phyloP scores from a whole-genome alignment of 23 red algal genomes.

The Gracilaria gracilis region DNA sequence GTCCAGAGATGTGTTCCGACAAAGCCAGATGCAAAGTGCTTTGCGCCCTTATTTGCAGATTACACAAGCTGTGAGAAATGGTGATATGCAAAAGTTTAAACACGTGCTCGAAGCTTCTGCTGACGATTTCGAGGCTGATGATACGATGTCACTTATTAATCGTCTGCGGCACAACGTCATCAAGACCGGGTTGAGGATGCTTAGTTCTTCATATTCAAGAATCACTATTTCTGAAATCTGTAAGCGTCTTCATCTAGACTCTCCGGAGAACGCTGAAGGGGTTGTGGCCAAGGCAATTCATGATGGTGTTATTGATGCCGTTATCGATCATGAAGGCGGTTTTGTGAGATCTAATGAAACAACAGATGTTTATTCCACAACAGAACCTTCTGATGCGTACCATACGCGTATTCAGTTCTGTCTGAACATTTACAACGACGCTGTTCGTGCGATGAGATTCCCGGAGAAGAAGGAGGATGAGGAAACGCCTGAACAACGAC shows the following conservation, averaged over 20 bases:
- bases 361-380: constrained; percentile 83
- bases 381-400: constrained; percentile 84
- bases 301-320: constrained; percentile 96
- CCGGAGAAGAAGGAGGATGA: constrained; percentile 86
- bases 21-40: constrained; percentile 72
- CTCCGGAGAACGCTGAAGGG: constrained; percentile 76
- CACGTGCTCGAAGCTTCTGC: constrained; percentile 67
- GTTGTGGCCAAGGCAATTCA: constrained; percentile 97
- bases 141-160: constrained; percentile 79
- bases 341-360: constrained; percentile 81
- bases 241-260: constrained; percentile 77
- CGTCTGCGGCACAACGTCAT: constrained; percentile 99
- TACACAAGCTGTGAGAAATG: constrained; percentile 85
- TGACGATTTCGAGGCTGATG: constrained; percentile 82
- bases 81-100: constrained; percentile 87
- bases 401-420: constrained; percentile 97
- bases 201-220: constrained; percentile 91
- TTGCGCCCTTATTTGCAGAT: constrained; percentile 92
- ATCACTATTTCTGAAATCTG: constrained; percentile 89
- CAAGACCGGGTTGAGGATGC: constrained; percentile 90
- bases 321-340: constrained; percentile 84
- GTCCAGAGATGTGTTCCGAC: constrained; percentile 76
- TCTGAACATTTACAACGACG: constrained; percentile 95
- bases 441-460: constrained; percentile 97
- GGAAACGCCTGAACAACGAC: constrained; percentile 78